These are phyloP conservation scores for Mrakia frigida DNA, from an alignment of 768 basidiomycete species.

Conservation along the genomic window DNA sequence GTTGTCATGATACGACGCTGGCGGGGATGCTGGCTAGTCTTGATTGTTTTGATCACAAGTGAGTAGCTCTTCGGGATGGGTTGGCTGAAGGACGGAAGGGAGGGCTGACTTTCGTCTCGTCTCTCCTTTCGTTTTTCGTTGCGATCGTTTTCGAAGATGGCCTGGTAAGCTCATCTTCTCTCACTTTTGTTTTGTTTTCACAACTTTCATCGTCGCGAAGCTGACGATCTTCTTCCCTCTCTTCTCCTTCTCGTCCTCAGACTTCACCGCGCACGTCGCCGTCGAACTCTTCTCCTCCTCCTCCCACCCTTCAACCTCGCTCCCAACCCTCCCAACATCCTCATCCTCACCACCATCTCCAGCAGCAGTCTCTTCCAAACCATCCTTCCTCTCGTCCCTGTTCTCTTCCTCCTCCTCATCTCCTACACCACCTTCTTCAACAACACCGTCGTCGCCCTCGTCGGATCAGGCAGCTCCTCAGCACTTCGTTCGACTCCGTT, in stretches of 20 bases:
- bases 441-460: neutral
- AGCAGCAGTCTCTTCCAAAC: no score
- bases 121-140: neutral
- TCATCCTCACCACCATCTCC: neutral
- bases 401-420: neutral
- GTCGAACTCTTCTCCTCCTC: slow-evolving; percentile 63
- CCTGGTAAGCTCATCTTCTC: neutral
- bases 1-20: slow-evolving; percentile 41
- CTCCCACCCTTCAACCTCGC: neutral
- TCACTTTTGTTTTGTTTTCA: neutral
- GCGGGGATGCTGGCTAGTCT: slow-evolving; percentile 36
- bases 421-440: neutral
- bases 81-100: neutral
- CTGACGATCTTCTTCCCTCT: neutral
- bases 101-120: neutral
- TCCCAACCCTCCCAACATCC: neutral
- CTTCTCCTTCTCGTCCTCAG: slow-evolving; percentile 43
- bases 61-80: neutral
- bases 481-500: slow-evolving; percentile 63
- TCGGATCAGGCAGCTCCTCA: slow-evolving; percentile 36
- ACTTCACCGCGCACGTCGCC: slow-evolving; percentile 66
- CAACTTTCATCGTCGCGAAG: neutral
- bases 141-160: neutral
- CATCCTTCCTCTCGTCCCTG: slow-evolving; percentile 56
- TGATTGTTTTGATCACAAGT: slow-evolving; percentile 32